phyloP scores from a whole-genome alignment of 306 rosid species.

The Casuarina glauca region DNA sequence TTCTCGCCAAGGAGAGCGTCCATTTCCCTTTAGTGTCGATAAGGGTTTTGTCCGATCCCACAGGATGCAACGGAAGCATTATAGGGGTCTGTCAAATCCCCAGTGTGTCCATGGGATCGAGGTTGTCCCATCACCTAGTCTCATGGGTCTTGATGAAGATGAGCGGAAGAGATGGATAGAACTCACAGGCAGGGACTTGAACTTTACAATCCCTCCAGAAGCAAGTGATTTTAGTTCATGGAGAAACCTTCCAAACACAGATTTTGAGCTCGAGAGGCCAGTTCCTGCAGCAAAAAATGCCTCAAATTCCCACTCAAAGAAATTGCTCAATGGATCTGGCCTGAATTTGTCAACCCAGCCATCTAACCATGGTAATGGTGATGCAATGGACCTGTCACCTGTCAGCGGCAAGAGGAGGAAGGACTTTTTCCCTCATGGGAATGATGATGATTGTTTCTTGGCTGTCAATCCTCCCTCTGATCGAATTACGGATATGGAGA shows the following conservation, averaged over 20 bases:
- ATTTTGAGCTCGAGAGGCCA: conserved; percentile 84
- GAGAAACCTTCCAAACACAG: conserved; percentile 84
- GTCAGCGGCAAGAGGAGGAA: conserved; percentile 68
- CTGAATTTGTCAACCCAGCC: conserved; percentile 66
- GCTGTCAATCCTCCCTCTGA: conserved; percentile 73
- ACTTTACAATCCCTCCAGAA: conserved; percentile 71
- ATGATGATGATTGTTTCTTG: conserved; percentile 65
- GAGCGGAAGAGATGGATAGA: conserved; percentile 80
- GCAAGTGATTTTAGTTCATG: conserved; percentile 88
- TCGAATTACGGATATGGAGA: conserved; percentile 55
- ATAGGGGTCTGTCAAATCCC: conserved; percentile 90
- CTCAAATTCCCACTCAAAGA: conserved; percentile 62
- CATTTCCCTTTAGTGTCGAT: conserved; percentile 79
- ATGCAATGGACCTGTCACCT: conserved; percentile 71
- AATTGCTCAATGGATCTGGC: conserved; percentile 77
- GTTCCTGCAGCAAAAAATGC: conserved; percentile 51
- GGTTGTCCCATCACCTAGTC: conserved; percentile 66
- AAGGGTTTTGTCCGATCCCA: conserved; percentile 91
- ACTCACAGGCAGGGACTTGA: conserved; percentile 83
- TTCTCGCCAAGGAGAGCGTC: conserved; percentile 96
- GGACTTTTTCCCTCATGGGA: conserved; percentile 64
- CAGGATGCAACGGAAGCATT: conserved; percentile 94
- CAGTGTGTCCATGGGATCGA: conserved; percentile 91
- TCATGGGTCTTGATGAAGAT: conserved; percentile 65
- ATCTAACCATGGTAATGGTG: conserved; percentile 55